A percentile compares a stretch with the other conserved stretches of the same genome.
Evolutionary conservation across 2,329 filamentous ascomycete genomes (phyloP).

Genomic region (Penicillium sp.): DNA sequence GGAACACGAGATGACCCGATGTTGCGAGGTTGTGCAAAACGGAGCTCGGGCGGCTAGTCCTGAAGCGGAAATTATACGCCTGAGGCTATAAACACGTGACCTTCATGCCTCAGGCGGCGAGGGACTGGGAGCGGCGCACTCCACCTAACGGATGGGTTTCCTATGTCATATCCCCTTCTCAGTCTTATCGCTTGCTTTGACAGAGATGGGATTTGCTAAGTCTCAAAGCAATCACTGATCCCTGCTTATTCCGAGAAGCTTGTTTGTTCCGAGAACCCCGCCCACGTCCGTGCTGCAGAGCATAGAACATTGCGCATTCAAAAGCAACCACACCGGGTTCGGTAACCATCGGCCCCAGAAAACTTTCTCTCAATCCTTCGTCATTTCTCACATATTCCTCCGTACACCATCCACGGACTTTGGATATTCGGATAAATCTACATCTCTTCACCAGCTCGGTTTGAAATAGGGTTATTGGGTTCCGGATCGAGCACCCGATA

Average conservation of each 20-base stretch:
- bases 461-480: slow-evolving; percentile 29
- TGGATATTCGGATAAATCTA: neutral
- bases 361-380: slow-evolving; percentile 9
- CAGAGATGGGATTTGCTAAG: slow-evolving; percentile 26
- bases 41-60: slow-evolving; percentile 34
- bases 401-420: neutral
- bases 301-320: slow-evolving; percentile 28
- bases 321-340: slow-evolving; percentile 20
- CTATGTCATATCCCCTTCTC: slow-evolving; percentile 15
- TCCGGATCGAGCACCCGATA: slow-evolving; percentile 42
- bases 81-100: slow-evolving; percentile 28
- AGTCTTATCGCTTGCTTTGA: slow-evolving; percentile 8
- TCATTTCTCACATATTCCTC: neutral
- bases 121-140: slow-evolving; percentile 14
- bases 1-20: slow-evolving; percentile 37
- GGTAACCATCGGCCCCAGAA: slow-evolving; percentile 27
- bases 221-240: slow-evolving; percentile 21
- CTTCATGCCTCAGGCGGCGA: slow-evolving; percentile 26
- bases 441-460: slow-evolving; percentile 7
- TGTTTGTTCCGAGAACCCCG: slow-evolving; percentile 24
- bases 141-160: slow-evolving; percentile 28
- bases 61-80: slow-evolving; percentile 25
- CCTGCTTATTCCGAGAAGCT: slow-evolving; percentile 29
- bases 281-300: slow-evolving; percentile 30
- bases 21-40: slow-evolving; percentile 43